A percentile compares a stretch with the other conserved stretches of the same genome.
Evolutionary conservation across 352 stramenopile genomes (phyloP).

Genomic region (Thalassiosira hispida): DNA sequence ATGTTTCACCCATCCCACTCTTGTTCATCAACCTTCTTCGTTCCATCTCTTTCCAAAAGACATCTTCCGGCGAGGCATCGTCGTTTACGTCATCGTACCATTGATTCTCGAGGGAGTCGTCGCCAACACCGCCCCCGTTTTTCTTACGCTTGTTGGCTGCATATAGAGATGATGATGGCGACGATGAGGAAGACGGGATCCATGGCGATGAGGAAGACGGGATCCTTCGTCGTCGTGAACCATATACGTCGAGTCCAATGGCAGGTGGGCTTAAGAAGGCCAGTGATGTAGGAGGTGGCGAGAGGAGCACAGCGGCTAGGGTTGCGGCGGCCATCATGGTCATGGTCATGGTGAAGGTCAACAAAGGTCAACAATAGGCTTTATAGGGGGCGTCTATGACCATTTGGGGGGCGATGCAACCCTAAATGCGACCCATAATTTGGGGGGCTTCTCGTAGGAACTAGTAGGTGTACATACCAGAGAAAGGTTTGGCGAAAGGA

Average conservation of each 20-base stretch:
- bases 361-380: no score
- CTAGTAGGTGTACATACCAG: no score
- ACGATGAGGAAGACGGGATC: not conserved
- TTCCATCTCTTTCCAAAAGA: constrained; percentile 84
- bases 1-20: constrained; percentile 25
- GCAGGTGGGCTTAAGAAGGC: constrained; percentile 1
- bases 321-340: constrained; percentile 10
- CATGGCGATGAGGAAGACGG: not conserved
- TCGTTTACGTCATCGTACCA: constrained; percentile 77
- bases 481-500: no score
- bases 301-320: not conserved
- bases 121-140: not conserved
- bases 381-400: no score
- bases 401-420: no score
- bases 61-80: constrained; percentile 69
- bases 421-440: no score
- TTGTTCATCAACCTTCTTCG: constrained; percentile 67
- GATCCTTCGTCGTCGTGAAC: constrained; percentile 1
- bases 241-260: not conserved
- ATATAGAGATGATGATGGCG: not conserved
- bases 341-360: no score
- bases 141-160: constrained; percentile 22
- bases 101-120: constrained; percentile 38
- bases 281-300: constrained; percentile 1
- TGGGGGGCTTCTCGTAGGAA: no score